Base-by-base conservation (phyloP, 2,329 filamentous ascomycete genomes). In the Cercospora beticola region DNA sequence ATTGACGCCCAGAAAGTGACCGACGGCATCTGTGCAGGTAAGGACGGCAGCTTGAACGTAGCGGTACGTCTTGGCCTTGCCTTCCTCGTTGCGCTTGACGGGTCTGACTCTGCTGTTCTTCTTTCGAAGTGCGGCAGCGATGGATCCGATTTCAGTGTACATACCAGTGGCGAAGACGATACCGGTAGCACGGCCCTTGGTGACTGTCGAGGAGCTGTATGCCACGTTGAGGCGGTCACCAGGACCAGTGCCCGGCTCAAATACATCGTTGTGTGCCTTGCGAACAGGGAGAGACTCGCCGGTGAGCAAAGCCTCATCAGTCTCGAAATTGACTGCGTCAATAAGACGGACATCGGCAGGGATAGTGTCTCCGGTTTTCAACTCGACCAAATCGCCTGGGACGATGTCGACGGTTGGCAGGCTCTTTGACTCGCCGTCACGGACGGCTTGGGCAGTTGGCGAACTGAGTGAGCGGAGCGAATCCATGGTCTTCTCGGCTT, bases 281-380 rank as follows among this genome's bases (percentile, higher is more conserved):
- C 83, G 86, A 65, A 90, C 88, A 68, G 90, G 88, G 6, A 90
- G 79, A 40, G 90, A 91, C 81, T 93, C 90, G 70, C 90, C 90
- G 14, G 90, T 93, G 46, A 92, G 85, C 68, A 91, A 84, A 12
- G 90, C 89, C 79, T 92, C 90, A 70, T 96, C 92, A 71, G 90
- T 90, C 56, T 79, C 93, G 73, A 97, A 94, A 71, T 93, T 88
- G 31, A 88, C 77, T 10, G 76, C 76, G 61, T 79, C 77, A 33
- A 78, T 70, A 6, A 79, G 67, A n/a, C 83, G 80, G 30, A 85
- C 68, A 71, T 85, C 83, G 5, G 83, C 83, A 0, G 83, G 83
- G 4, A 85, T 82, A 7, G 83, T 84, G 74, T 84, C 81, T 4
- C 83, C 83, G 1, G 83, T 81, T 62, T 80, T 78, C 10, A 85